Evolutionary conservation across 2,329 filamentous ascomycete species (phyloP).

Genomic region (Hymenoscyphus occultus): DNA sequence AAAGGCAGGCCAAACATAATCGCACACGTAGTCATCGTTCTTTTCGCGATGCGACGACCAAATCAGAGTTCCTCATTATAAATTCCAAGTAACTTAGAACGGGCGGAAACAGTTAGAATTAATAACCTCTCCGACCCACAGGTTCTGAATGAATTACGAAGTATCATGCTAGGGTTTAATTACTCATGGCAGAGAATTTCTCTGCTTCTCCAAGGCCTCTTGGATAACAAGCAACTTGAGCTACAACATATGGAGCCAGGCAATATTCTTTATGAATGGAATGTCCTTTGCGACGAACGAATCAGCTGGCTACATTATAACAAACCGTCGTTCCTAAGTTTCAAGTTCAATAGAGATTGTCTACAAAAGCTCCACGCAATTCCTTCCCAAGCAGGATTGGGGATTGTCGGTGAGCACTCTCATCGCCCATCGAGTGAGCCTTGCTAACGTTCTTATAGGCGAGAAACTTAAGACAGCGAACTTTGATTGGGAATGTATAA

Average conservation of each 20-base stretch:
- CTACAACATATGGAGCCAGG: slow-evolving; percentile 17
- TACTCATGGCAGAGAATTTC: slow-evolving; percentile 19
- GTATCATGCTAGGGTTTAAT: slow-evolving; percentile 12
- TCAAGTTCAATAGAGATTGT: slow-evolving; percentile 17
- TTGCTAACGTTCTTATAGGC: slow-evolving; percentile 7
- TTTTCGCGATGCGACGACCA: too few species aligned
- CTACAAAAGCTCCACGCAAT: slow-evolving; percentile 18
- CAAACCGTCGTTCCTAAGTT: slow-evolving; percentile 13
- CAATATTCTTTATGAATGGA: slow-evolving; percentile 21
- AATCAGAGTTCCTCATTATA: too few species aligned
- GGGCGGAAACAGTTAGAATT: slow-evolving; percentile 11
- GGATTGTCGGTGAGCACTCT: background rate
- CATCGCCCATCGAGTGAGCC: too few species aligned
- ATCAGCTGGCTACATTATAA: slow-evolving; percentile 11
- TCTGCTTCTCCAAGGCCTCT: background rate
- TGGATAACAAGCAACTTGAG: slow-evolving; percentile 6
- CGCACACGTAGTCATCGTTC: too few species aligned
- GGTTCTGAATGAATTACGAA: slow-evolving; percentile 13
- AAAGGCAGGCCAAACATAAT: too few species aligned
- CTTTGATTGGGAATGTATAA: background rate
- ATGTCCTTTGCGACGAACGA: slow-evolving; percentile 19
- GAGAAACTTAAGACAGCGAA: slow-evolving; percentile 3
- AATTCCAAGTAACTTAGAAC: background rate
- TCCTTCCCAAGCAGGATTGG: slow-evolving; percentile 14
- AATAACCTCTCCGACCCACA: slow-evolving; percentile 12